phyloP scores from a whole-genome alignment of 108 stramenopile species.

The Skeletonema marinoi region DNA sequence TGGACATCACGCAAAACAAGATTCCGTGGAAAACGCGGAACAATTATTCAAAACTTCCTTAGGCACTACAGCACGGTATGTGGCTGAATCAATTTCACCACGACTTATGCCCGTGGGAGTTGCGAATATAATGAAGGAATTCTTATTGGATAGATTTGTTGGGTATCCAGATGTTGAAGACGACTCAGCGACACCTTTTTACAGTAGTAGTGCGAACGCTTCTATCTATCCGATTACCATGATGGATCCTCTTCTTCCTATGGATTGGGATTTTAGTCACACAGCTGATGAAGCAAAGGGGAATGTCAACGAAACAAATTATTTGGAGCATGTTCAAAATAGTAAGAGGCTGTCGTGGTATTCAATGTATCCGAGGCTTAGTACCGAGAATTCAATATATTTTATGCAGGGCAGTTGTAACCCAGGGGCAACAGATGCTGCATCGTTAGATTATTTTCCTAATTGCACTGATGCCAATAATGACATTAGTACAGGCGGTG shows the following conservation, averaged over 20 bases:
- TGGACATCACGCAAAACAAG: constrained; percentile 41
- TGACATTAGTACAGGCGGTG: constrained; percentile 45
- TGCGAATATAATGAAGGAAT: constrained; percentile 39
- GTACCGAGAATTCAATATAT: constrained; percentile 41
- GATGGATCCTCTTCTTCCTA: constrained; percentile 34
- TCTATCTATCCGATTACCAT: constrained; percentile 46
- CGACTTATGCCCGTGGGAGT: constrained; percentile 14
- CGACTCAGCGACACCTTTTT: constrained; percentile 47
- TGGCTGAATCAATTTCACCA: constrained; percentile 45
- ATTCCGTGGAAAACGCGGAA: constrained; percentile 12
- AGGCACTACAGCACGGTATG: constrained; percentile 16
- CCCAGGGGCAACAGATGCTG: constrained; percentile 22
- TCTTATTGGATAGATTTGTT: constrained; percentile 54
- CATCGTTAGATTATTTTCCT: constrained; percentile 26
- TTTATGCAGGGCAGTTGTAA: constrained; percentile 58
- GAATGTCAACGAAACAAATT: constrained; percentile 50
- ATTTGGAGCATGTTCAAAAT: constrained; percentile 39
- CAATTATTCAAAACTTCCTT: constrained; percentile 22
- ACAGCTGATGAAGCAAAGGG: constrained; percentile 9
- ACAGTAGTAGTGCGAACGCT: constrained; percentile 32
- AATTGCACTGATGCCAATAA: constrained; percentile 58
- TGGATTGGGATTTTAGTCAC: constrained; percentile 51
- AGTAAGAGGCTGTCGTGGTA: background rate
- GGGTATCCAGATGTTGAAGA: constrained; percentile 52
- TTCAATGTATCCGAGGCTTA: constrained; percentile 21